Percentiles rank a stretch among this genome's conserved stretches.
phyloP scores from a whole-genome alignment of 2,329 filamentous ascomycete genomes.

The Ascochyta pisi region DNA sequence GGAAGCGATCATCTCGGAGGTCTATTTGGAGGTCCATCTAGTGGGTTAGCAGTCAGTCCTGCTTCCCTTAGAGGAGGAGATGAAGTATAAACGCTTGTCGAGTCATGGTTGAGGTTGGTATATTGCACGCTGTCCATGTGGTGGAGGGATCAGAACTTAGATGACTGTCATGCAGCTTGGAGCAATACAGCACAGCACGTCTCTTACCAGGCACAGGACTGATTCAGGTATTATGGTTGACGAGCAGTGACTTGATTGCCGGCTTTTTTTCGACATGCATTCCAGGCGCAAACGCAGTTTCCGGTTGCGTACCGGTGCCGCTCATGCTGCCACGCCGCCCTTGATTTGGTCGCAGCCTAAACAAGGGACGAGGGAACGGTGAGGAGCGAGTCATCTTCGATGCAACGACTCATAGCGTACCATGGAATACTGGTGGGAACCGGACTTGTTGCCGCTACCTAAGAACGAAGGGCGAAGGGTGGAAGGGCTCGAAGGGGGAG shows the following conservation, averaged over 20 bases:
- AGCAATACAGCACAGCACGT: too few relatives aligned
- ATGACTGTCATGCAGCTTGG: not conserved
- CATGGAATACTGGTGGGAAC: too few relatives aligned
- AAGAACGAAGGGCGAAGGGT: conserved; percentile 5
- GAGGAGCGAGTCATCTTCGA: too few relatives aligned
- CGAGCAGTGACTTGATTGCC: too few relatives aligned
- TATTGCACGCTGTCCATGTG: not conserved
- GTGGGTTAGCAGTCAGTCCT: conserved; percentile 18
- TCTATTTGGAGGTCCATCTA: conserved; percentile 43
- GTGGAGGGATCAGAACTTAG: not conserved
- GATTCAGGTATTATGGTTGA: too few relatives aligned
- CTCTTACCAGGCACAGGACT: too few relatives aligned
- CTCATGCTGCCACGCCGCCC: not conserved
- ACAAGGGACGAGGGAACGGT: too few relatives aligned
- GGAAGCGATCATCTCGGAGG: conserved; percentile 39
- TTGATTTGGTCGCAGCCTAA: too few relatives aligned
- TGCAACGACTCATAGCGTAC: too few relatives aligned
- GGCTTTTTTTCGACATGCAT: too few relatives aligned
- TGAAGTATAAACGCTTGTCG: conserved; percentile 1
- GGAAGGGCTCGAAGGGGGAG: conserved; percentile 1
- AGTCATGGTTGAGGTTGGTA: conserved; percentile 1
- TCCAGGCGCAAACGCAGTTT: too few relatives aligned
- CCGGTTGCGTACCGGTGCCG: not conserved
- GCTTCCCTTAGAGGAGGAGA: conserved; percentile 6
- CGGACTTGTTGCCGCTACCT: too few relatives aligned